These are phyloP conservation scores for Globisporangium nodosum DNA, from an alignment of 352 stramenopile species.

Conservation along the genomic window DNA sequence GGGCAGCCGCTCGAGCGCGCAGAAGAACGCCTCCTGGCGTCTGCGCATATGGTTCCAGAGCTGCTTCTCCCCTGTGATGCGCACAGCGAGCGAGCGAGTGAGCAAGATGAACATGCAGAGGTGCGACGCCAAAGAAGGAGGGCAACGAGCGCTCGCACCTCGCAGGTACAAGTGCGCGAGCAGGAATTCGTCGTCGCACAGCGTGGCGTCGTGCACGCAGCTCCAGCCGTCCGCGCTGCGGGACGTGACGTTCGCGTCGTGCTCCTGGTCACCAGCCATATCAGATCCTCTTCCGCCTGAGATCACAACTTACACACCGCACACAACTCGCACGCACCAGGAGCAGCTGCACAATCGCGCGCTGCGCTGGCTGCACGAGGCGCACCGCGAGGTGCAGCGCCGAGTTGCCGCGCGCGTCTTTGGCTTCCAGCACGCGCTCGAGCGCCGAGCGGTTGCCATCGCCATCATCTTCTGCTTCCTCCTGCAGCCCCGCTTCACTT, in stretches of 20 bases:
- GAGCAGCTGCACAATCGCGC: conserved; percentile 50
- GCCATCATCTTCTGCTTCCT: not conserved
- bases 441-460: conserved; percentile 6
- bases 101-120: not conserved
- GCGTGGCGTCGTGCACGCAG: conserved; percentile 64
- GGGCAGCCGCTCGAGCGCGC: conserved; percentile 56
- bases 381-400: conserved; percentile 69
- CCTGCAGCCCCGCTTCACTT: not conserved
- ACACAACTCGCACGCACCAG: conserved; percentile 22
- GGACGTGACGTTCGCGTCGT: conserved; percentile 28
- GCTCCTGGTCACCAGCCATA: conserved; percentile 15
- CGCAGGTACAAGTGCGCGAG: conserved; percentile 62
- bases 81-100: not conserved
- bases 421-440: conserved; percentile 41
- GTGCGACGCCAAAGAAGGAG: not conserved
- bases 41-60: conserved; percentile 37
- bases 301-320: not conserved
- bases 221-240: conserved; percentile 58
- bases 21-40: conserved; percentile 49
- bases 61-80: conserved; percentile 43
- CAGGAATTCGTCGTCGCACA: conserved; percentile 73
- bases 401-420: conserved; percentile 61
- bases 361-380: conserved; percentile 54
- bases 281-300: not conserved
- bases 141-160: conserved; percentile 6